Conservation (phyloP, 345 rosid species). For the Boechera stricta region DNA sequence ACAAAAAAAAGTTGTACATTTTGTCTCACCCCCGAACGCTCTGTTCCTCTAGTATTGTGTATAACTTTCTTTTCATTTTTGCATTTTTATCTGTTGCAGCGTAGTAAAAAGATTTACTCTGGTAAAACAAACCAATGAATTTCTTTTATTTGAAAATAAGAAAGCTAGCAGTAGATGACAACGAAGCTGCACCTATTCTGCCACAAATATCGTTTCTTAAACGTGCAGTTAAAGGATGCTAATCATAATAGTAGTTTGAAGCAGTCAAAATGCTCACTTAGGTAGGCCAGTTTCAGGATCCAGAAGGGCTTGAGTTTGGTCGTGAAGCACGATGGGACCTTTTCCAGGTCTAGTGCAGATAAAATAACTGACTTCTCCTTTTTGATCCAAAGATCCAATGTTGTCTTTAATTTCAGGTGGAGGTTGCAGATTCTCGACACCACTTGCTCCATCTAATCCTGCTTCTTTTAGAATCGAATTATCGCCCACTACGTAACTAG, state of each 20-base stretch:
- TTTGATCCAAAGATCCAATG: constrained; percentile 56
- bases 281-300: constrained; percentile 73
- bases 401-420: constrained; percentile 53
- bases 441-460: constrained; percentile 61
- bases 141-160: constrained; percentile 15
- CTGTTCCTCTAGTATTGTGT: neutral
- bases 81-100: neutral
- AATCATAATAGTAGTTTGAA: constrained; percentile 15
- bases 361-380: constrained; percentile 84
- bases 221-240: constrained; percentile 31
- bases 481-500: constrained; percentile 89
- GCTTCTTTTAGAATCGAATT: constrained; percentile 82
- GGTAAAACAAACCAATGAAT: constrained; percentile 17
- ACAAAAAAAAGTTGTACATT: neutral
- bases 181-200: constrained; percentile 28
- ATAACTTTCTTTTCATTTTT: neutral
- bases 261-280: constrained; percentile 46
- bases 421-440: constrained; percentile 59
- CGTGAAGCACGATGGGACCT: constrained; percentile 72
- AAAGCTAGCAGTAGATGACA: constrained; percentile 37
- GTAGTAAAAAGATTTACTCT: constrained; percentile 1
- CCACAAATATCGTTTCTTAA: constrained; percentile 25
- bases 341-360: constrained; percentile 91
- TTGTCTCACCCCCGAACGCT: neutral
- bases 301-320: constrained; percentile 74